Conservation (phyloP, 495 filamentous ascomycete species). For the Choiromyces venosus region DNA sequence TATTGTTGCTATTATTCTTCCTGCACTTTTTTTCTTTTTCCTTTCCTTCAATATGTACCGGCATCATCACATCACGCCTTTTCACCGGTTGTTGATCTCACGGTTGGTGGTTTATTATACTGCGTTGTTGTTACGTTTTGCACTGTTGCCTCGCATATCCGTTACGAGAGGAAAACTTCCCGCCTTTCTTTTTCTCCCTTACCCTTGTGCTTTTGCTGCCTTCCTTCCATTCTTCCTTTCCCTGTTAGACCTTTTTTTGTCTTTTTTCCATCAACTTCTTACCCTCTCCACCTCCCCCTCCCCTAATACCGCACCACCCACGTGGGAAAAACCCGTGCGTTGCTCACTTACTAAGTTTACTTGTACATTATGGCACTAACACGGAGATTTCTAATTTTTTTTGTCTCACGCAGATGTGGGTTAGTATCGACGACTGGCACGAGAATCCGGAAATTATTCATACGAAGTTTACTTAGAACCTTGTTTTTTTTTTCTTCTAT, state of each 20-base stretch:
- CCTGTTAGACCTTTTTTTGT: not conserved
- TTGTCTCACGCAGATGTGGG: conserved; percentile 75
- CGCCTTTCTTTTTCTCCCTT: not conserved
- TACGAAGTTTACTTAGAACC: conserved; percentile 65
- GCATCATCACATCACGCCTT: not conserved
- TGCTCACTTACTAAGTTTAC: not conserved
- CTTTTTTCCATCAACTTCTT: not conserved
- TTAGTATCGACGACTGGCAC: conserved; percentile 97
- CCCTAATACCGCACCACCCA: not conserved
- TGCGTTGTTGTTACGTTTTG: not conserved
- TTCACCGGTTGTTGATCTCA: not conserved
- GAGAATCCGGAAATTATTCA: conserved; percentile 98
- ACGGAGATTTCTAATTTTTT: not conserved
- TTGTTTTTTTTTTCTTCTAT: not conserved
- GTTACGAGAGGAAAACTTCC: not conserved
- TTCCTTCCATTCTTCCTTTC: not conserved
- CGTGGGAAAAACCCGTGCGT: not conserved
- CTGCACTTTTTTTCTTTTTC: not conserved
- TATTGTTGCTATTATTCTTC: not conserved
- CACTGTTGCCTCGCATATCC: not conserved
- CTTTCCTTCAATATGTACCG: not conserved
- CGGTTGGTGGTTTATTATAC: not conserved
- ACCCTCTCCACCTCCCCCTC: not conserved
- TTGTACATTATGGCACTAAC: not conserved
- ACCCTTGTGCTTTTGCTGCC: not conserved